Evolutionary conservation across 331 rosid species (phyloP).

Genomic region (Malus hybrid): DNA sequence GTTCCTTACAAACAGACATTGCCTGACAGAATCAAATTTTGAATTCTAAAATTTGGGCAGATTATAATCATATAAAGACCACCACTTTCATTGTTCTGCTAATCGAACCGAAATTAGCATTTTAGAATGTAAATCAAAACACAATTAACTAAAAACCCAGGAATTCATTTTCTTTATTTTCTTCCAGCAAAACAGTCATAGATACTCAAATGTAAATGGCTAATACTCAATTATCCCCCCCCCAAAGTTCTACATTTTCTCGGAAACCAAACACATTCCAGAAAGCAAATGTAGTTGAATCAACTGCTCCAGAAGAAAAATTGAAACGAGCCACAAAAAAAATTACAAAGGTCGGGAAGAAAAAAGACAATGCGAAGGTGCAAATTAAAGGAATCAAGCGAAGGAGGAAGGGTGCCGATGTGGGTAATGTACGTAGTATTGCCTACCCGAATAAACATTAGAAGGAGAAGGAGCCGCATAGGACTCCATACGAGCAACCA

Average conservation of each 20-base stretch:
- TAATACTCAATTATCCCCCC: neutral
- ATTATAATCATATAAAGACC: neutral
- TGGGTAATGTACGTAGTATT: no score
- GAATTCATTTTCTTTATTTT: neutral
- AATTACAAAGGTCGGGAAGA: no score
- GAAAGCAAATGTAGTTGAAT: neutral
- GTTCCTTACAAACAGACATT: neutral
- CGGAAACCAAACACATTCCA: constrained; percentile 1
- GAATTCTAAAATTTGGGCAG: neutral
- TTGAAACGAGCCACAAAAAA: neutral
- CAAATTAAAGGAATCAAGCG: no score
- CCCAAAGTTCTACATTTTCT: neutral
- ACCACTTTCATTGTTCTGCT: neutral
- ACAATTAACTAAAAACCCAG: neutral
- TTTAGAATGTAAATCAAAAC: neutral
- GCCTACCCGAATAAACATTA: no score
- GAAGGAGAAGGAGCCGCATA: no score
- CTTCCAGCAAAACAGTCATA: neutral
- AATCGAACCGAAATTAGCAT: neutral
- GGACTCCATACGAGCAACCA: no score
- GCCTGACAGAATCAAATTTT: neutral
- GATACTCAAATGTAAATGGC: neutral
- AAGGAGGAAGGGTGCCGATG: no score
- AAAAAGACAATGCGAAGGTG: no score
- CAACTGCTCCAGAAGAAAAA: neutral